phyloP scores from a whole-genome alignment of 139 green algal species.

The Limnomonas spitsbergensis region DNA sequence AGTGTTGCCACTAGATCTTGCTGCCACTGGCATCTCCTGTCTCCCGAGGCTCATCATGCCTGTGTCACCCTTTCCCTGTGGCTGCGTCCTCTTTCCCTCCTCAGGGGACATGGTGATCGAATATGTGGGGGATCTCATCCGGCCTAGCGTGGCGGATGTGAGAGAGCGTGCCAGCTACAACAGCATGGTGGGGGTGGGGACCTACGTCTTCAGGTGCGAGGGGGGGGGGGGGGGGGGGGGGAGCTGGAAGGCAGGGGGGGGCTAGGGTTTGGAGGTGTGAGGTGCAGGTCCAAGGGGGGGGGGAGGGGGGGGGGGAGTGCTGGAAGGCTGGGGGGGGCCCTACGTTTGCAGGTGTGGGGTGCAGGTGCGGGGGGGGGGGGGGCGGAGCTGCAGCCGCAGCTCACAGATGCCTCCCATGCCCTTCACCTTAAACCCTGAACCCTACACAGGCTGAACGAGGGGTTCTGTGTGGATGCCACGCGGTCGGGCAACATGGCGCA shows the following conservation, averaged over 20 bases:
- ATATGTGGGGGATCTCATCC: constrained; percentile 54
- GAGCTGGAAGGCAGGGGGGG: too few species aligned
- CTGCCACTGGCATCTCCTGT: too few species aligned
- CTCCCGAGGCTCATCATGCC: not conserved
- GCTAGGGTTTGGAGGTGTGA: not conserved
- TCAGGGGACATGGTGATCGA: constrained; percentile 57
- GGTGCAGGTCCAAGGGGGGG: too few species aligned
- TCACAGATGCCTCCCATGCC: too few species aligned
- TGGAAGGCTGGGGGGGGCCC: too few species aligned
- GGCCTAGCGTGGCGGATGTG: constrained; percentile 41
- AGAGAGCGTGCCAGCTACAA: constrained; percentile 64
- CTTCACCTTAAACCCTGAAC: too few species aligned
- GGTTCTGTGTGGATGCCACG: constrained; percentile 21
- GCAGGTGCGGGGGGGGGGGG: too few species aligned
- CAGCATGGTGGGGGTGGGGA: constrained; percentile 70
- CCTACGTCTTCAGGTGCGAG: constrained; percentile 69
- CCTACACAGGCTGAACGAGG: constrained; percentile 19
- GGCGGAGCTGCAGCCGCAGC: too few species aligned
- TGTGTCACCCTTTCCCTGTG: not conserved
- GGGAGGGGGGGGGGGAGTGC: too few species aligned
- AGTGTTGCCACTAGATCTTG: too few species aligned
- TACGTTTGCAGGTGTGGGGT: too few species aligned
- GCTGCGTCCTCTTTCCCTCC: not conserved
- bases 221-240: too few species aligned
- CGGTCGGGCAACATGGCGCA: constrained; percentile 60